A percentile compares a stretch with the other conserved stretches of the same genome.
Evolutionary conservation across 768 basidiomycete genomes (phyloP).

Genomic region (Leccinum broughii): DNA sequence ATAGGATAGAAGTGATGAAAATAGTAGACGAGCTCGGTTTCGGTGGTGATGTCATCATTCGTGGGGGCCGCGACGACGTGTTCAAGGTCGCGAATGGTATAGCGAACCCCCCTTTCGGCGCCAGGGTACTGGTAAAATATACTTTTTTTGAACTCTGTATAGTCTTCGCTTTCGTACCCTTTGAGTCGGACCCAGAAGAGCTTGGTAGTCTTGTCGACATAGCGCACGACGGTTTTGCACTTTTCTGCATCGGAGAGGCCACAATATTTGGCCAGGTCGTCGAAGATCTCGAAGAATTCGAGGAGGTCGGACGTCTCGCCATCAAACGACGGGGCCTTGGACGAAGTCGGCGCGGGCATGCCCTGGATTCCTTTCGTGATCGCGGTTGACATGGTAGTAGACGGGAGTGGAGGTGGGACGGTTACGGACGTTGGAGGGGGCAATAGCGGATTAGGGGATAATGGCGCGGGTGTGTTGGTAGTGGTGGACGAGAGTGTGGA

Average conservation of each 20-base stretch:
- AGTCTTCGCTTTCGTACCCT: background rate
- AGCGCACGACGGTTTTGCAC: background rate
- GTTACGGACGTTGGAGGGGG: background rate
- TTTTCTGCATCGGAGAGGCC: background rate
- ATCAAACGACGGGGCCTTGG: background rate
- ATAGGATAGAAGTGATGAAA: background rate
- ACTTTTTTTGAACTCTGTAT: background rate
- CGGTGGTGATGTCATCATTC: background rate
- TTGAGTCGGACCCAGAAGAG: background rate
- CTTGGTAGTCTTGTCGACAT: background rate
- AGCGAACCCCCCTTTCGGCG: background rate
- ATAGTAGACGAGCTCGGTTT: background rate
- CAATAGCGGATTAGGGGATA: background rate
- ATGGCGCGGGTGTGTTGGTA: background rate
- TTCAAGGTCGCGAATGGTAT: background rate
- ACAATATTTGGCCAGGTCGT: background rate
- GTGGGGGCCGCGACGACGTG: background rate
- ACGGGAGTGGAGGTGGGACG: background rate
- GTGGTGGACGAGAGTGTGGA: background rate
- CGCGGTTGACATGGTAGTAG: background rate
- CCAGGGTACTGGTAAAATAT: background rate
- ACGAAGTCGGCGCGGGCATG: background rate
- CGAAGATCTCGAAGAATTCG: conserved; percentile 7
- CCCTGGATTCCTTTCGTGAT: background rate
- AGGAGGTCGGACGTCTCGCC: conserved; percentile 1